Evolutionary conservation across 1,284 basidiomycete genomes (phyloP), one percentile per base, ranked within the genome.

Genomic region (Phellopilus nigrolimitatus): DNA sequence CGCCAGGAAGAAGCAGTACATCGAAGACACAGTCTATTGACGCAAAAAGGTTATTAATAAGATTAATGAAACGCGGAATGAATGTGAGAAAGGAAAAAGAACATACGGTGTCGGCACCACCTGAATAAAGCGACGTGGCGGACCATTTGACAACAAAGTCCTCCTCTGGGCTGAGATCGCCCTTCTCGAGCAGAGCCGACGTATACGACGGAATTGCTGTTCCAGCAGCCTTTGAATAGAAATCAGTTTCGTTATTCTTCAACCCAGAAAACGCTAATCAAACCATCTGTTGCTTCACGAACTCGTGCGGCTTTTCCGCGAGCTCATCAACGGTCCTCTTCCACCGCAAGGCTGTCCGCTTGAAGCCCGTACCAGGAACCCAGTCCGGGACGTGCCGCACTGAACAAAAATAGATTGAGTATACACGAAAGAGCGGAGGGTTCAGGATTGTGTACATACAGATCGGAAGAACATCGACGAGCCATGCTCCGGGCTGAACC

Each of bases 321-420:
- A 72, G 65, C 3, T 65, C 61, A 2, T 54, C 51, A 1, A 68
- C 61, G 1, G 66, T 53, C 27, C 62, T 54, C 4, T 56, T 62
- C 66, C 70, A 74, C 27, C 59, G 50, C 9, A 65, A 61, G 3
- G 73, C 76, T 7, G 65, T 66, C 22, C 61, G 60, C 55, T 75
- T 61, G 62, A 78, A 79, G 0, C 68, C 65, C 21, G 66, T 64
- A 0, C 77, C 76, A 31, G 76, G 77, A 4, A 77, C 50, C 76
- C 75, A 78, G 51, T 71, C 68, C 0, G 78, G 77, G 5, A 79
- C 54, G 39, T 67, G 55, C 40, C 62, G 65, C 44, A 80, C 69
- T 71, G 24, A 3, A n/a, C n/a, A n/a, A n/a, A 17, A 17, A n/a
- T 15, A 2, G 17, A 30, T 48, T 46, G 27, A 19, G n/a, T 15